A percentile compares a stretch with the other conserved stretches of the same genome.
phyloP scores from a whole-genome alignment of 495 filamentous ascomycete species.

The Bacidia rubella region DNA sequence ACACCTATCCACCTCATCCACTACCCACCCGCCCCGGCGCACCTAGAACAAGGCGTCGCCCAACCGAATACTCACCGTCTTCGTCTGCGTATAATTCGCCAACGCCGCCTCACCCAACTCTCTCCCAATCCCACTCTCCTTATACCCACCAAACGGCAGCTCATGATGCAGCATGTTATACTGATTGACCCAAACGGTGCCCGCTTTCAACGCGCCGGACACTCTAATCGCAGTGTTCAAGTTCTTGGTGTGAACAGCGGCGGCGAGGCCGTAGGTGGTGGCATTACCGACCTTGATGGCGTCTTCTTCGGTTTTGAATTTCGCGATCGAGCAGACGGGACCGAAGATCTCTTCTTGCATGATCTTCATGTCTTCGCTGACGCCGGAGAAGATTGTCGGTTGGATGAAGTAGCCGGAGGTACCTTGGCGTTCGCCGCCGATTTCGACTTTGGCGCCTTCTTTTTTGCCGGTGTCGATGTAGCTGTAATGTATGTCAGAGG shows the following conservation, averaged over 20 bases:
- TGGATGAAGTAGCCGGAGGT: conserved; percentile 93
- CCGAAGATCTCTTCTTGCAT: conserved; percentile 98
- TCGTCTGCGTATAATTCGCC: conserved; percentile 80
- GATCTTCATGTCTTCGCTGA: conserved; percentile 88
- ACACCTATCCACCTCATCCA: no score
- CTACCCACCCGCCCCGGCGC: neutral
- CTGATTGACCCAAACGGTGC: conserved; percentile 92
- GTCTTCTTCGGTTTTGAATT: conserved; percentile 84
- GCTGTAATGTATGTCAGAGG: conserved; percentile 16
- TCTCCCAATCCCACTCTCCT: conserved; percentile 84
- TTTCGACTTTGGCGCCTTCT: conserved; percentile 70
- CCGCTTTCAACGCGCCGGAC: conserved; percentile 65
- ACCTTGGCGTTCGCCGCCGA: conserved; percentile 80
- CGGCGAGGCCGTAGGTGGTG: conserved; percentile 70
- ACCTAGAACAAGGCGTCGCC: conserved; percentile 48
- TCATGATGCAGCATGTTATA: conserved; percentile 80
- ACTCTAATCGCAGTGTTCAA: conserved; percentile 89
- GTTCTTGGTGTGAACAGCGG: conserved; percentile 84
- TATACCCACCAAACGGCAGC: conserved; percentile 83
- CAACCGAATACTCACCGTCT: conserved; percentile 51
- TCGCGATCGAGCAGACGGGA: conserved; percentile 83
- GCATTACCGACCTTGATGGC: conserved; percentile 70
- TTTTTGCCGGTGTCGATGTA: conserved; percentile 89
- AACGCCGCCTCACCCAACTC: conserved; percentile 90
- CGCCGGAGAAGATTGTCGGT: conserved; percentile 92